Evolutionary conservation across 306 rosid species (phyloP).

Genomic region (Glycine tomentella): DNA sequence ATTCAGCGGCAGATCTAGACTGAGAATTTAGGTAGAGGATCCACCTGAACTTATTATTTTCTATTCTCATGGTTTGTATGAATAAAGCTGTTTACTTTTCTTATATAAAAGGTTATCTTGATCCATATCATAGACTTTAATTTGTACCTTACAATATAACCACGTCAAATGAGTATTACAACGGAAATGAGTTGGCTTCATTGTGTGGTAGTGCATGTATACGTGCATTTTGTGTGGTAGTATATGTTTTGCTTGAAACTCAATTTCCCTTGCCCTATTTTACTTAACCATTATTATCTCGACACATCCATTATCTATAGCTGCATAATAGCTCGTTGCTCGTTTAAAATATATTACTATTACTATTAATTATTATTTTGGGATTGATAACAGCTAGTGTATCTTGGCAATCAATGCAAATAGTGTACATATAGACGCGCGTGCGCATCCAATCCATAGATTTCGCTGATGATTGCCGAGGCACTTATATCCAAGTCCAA

Average conservation of each 20-base stretch:
- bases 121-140: neutral
- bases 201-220: neutral
- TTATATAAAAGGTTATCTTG: slow-evolving; percentile 4
- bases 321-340: neutral
- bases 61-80: neutral
- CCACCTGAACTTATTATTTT: neutral
- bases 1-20: neutral
- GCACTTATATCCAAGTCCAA: slow-evolving; percentile 50
- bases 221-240: neutral
- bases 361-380: slow-evolving; percentile 12
- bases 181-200: slow-evolving; percentile 18
- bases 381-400: slow-evolving; percentile 27
- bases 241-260: neutral
- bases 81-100: neutral
- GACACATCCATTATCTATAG: neutral
- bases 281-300: neutral
- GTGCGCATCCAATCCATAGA: slow-evolving; percentile 51
- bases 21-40: neutral
- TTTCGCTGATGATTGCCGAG: slow-evolving; percentile 54
- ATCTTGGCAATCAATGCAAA: slow-evolving; percentile 38
- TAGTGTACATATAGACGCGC: slow-evolving; percentile 52
- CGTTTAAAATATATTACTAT: neutral
- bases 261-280: neutral
- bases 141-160: neutral
- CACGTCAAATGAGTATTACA: slow-evolving; percentile 5